These are phyloP conservation scores for Calonectria multiphialidica DNA, from an alignment of 2,329 filamentous ascomycete species.

Conservation along the genomic window DNA sequence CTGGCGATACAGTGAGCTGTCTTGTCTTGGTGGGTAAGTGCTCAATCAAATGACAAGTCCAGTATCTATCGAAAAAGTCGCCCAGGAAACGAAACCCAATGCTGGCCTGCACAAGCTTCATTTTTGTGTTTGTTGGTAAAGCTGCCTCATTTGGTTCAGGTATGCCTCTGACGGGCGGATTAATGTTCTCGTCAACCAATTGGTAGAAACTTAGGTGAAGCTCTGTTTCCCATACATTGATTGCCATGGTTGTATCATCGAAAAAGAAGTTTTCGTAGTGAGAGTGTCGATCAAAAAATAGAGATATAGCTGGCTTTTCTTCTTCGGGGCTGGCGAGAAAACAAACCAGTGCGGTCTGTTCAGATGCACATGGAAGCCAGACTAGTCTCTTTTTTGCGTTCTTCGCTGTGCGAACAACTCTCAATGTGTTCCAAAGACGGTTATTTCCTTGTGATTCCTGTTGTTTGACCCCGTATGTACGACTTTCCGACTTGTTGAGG, in stretches of 20 bases:
- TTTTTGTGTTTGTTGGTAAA: background rate
- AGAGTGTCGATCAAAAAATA: background rate
- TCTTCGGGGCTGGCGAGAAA: background rate
- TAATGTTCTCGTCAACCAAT: background rate
- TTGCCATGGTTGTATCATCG: background rate
- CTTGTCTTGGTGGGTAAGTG: background rate
- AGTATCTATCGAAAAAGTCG: background rate
- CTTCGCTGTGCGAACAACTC: background rate
- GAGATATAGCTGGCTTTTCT: background rate
- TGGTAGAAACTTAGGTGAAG: background rate
- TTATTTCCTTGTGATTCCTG: rapidly evolving
- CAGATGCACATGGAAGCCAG: background rate
- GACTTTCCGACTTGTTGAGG: background rate
- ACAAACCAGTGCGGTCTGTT: background rate
- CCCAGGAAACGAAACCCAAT: background rate
- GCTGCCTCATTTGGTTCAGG: background rate
- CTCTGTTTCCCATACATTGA: background rate
- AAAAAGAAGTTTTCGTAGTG: background rate
- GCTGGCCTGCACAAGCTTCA: background rate
- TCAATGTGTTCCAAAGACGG: background rate
- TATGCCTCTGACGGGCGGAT: background rate
- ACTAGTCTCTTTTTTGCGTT: background rate
- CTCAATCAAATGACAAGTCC: background rate
- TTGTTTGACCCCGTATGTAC: background rate
- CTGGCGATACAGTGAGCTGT: background rate